Evolutionary conservation across 75 land plant genomes (phyloP).

Genomic region (Sequoia sempervirens): DNA sequence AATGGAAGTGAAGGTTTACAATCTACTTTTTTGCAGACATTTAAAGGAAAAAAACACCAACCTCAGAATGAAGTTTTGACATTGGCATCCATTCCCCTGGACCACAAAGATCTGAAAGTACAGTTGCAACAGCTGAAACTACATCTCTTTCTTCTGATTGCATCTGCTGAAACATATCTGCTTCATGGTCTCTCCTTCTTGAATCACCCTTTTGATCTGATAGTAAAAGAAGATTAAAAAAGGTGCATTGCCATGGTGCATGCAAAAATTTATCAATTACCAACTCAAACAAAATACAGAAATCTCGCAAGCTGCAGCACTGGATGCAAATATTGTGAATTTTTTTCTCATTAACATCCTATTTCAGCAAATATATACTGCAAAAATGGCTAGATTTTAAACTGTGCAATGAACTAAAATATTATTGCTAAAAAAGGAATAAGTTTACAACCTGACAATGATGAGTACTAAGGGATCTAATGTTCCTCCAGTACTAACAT

Average conservation of each 20-base stretch:
- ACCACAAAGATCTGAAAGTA: conserved; percentile 87
- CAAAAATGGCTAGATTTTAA: background rate
- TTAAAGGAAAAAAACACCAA: conserved; percentile 10
- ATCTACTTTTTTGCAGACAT: background rate
- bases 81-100: conserved; percentile 99
- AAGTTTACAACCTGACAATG: background rate
- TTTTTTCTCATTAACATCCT: background rate
- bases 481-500: background rate
- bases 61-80: conserved; percentile 79
- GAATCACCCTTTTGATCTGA: conserved; percentile 54
- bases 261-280: background rate
- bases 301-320: background rate
- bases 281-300: background rate
- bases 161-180: conserved; percentile 55
- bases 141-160: conserved; percentile 88
- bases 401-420: background rate
- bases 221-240: background rate
- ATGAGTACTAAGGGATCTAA: background rate
- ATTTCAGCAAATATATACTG: background rate
- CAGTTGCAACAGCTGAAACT: conserved; percentile 76
- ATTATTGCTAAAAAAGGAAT: background rate
- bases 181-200: conserved; percentile 48
- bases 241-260: background rate
- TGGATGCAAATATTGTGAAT: background rate
- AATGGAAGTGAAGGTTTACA: background rate